Evolutionary conservation across 2,329 filamentous ascomycete genomes (phyloP).

Genomic region (Cryphonectria carpinicola): DNA sequence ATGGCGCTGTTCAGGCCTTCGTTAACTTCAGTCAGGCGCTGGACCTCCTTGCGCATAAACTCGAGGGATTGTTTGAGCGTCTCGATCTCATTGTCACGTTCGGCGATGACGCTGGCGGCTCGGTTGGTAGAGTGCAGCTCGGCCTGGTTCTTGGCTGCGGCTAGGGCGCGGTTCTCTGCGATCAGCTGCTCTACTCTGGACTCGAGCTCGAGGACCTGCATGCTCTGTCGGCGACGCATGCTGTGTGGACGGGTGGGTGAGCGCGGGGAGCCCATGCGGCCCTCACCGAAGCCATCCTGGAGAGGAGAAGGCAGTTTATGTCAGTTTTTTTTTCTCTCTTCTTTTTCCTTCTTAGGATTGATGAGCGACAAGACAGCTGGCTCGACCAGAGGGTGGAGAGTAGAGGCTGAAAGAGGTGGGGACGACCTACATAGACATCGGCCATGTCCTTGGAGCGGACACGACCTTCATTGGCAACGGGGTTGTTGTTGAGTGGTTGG

Average conservation of each 20-base stretch:
- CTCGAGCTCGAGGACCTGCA: slow-evolving; percentile 95
- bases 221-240: slow-evolving; percentile 95
- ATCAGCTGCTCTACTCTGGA: slow-evolving; percentile 80
- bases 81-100: slow-evolving; percentile 87
- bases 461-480: slow-evolving; percentile 85
- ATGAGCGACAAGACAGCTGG: slow-evolving; percentile 9
- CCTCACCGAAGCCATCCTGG: slow-evolving; percentile 93
- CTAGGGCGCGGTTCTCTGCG: slow-evolving; percentile 80
- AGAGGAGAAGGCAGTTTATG: slow-evolving; percentile 20
- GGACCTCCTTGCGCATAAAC: slow-evolving; percentile 80
- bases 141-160: slow-evolving; percentile 70
- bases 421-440: slow-evolving; percentile 84
- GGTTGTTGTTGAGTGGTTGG: slow-evolving; percentile 51
- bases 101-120: slow-evolving; percentile 71
- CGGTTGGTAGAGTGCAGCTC: slow-evolving; percentile 69
- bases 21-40: slow-evolving; percentile 81
- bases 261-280: slow-evolving; percentile 80
- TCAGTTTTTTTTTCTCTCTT: slow-evolving; percentile 28
- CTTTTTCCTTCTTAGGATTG: not conserved
- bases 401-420: slow-evolving; percentile 28
- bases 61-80: slow-evolving; percentile 77
- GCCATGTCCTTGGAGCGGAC: slow-evolving; percentile 84
- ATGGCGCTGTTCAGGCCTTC: slow-evolving; percentile 79
- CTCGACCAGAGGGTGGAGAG: not conserved
- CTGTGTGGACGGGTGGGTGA: slow-evolving; percentile 94